phyloP scores from a whole-genome alignment of 192 early-diverging fungal species.

The Chytriomyces sp. region DNA sequence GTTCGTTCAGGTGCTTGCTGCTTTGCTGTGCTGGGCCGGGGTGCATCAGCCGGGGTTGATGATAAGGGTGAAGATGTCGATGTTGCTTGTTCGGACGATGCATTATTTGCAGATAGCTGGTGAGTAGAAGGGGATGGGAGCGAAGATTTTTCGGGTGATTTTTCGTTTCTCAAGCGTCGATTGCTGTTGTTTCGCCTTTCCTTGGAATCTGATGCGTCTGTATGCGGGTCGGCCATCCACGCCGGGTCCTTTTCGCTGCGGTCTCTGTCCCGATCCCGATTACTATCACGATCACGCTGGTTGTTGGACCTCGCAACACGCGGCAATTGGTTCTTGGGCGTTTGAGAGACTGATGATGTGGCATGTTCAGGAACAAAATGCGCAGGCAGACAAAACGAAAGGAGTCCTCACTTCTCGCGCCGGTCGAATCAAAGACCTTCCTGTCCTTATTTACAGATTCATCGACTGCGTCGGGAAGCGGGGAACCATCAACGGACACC shows the following conservation, averaged over 20 bases:
- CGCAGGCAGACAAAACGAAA: neutral
- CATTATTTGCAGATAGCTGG: neutral
- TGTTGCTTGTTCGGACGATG: neutral
- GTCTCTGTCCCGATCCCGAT: neutral
- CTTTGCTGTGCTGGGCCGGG: neutral
- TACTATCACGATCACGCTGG: neutral
- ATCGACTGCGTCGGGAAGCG: neutral
- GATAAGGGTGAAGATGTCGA: neutral
- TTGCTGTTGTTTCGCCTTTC: neutral
- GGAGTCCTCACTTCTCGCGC: neutral
- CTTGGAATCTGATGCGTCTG: neutral
- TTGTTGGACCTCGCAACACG: no score
- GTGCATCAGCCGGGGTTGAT: neutral
- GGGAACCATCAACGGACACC: neutral
- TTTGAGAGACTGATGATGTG: no score
- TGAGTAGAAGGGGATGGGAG: neutral
- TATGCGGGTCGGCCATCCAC: neutral
- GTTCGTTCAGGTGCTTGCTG: neutral
- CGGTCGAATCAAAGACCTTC: neutral
- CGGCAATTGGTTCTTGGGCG: no score
- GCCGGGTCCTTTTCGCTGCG: constrained; percentile 4
- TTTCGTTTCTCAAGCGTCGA: neutral
- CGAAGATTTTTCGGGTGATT: neutral
- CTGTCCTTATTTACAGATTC: neutral
- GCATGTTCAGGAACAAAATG: neutral